Percentiles rank a stretch among this genome's conserved stretches.
phyloP scores from a whole-genome alignment of 257 asterid species.

The Solanum stenotomum region DNA sequence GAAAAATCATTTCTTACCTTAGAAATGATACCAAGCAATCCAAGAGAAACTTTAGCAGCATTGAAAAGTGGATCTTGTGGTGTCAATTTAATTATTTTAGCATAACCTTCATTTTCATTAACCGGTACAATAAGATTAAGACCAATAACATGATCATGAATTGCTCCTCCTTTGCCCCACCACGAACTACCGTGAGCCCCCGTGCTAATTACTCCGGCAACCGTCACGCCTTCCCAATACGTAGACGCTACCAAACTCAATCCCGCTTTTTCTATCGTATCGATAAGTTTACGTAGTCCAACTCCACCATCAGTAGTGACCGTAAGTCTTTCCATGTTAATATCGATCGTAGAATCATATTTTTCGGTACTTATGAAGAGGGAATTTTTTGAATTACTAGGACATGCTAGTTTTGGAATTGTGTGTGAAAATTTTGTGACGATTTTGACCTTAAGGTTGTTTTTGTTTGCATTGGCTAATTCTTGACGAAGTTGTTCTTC shows the following conservation, averaged over 20 bases:
- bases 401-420: constrained; percentile 67
- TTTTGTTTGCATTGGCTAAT: constrained; percentile 51
- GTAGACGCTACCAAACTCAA: constrained; percentile 72
- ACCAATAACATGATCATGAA: constrained; percentile 68
- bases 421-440: constrained; percentile 74
- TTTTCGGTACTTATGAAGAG: constrained; percentile 63
- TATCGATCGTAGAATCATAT: constrained; percentile 21
- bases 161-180: constrained; percentile 83
- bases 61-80: constrained; percentile 24
- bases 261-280: constrained; percentile 48
- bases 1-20: constrained; percentile 28
- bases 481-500: constrained; percentile 52
- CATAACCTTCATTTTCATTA: constrained; percentile 39
- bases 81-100: constrained; percentile 30
- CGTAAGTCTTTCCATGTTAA: constrained; percentile 19
- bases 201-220: constrained; percentile 63
- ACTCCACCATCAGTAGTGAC: constrained; percentile 74
- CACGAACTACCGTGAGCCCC: constrained; percentile 96
- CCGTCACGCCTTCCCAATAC: constrained; percentile 86
- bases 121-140: constrained; percentile 46
- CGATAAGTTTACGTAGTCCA: constrained; percentile 45
- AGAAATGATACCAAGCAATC: constrained; percentile 70
- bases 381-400: constrained; percentile 5
- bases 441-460: constrained; percentile 38
- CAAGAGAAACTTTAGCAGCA: constrained; percentile 68